Base-by-base conservation (phyloP, 805 yeast genomes). In the Zygotorulaspora florentina region DNA sequence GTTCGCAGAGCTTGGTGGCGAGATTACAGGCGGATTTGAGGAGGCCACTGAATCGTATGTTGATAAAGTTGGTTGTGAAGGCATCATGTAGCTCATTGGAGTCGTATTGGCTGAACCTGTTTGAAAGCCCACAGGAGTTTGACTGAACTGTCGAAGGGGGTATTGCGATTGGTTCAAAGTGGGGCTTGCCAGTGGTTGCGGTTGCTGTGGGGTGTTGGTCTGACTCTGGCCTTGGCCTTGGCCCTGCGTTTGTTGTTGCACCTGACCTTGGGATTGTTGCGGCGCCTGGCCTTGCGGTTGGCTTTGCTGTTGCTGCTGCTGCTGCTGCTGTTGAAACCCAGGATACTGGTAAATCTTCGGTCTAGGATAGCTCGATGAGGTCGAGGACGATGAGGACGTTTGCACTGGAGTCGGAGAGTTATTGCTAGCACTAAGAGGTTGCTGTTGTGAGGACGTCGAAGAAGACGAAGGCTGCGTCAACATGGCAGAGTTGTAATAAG, bases 301-400 rank as follows among this genome's bases (percentile, higher is more conserved):
- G 25, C 25, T 7, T 18, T 33, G 30, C 26, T 38, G 48, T 8
- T 43, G 51, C 36, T 43, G 50, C 35, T 40, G 46, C 33, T 37
- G 50, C 33, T 45, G 47, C 41, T 46, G 47, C 15, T 46, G 51
- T 26, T 52, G 52, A 34, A 49, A 49, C 13, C 52, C 52, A 11
- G 52, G 52, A 20, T 45, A 49, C 35, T 49, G 52, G 26, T 49
- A 49, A 20, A 46, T 37, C 28, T 40, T 45, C 17, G 48, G 48
- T 11, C 39, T 37, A 10, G 48, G 44, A 31, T 40, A 41, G 15
- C 20, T 36, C 33, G 42, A 39, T 39, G 42, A 16, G 13, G 23
- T 9, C 10, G 40, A 37, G 3, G 40, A 37, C 30, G 40, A 20
- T 10, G 39, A 37, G 12, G 40, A 25, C 9, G 34, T 27, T 18